Evolutionary conservation across 2,329 filamentous ascomycete species (phyloP).

Genomic region (Ceratocystiopsis brevicomis): DNA sequence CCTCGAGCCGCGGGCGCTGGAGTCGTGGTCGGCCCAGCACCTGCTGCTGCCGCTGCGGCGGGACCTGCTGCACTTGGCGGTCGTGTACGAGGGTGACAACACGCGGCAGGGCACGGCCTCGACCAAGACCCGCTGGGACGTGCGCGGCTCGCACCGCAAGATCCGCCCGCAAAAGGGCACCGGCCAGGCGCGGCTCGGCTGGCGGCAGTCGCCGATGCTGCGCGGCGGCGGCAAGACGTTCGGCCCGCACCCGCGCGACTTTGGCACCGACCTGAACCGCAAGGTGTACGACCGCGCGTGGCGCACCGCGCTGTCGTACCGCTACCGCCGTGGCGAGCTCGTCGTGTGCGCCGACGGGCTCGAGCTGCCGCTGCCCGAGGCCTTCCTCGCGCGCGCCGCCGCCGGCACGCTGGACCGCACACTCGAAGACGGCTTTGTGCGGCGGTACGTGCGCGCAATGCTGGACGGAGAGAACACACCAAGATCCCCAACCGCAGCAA

Average conservation of each 20-base stretch:
- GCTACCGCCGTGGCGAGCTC: conserved; percentile 73
- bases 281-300: conserved; percentile 94
- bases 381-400: conserved; percentile 24
- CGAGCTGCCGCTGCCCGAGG: conserved; percentile 40
- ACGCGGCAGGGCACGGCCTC: conserved; percentile 74
- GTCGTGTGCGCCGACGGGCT: conserved; percentile 65
- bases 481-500: too few species aligned
- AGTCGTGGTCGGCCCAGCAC: conserved; percentile 63
- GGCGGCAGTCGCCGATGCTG: conserved; percentile 63
- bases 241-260: conserved; percentile 85
- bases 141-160: conserved; percentile 70
- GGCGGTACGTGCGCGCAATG: conserved; percentile 46
- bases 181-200: conserved; percentile 61
- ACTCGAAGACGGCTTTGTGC: conserved; percentile 28
- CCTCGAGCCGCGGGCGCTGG: conserved; percentile 64
- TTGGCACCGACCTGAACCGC: conserved; percentile 59
- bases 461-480: conserved; percentile 24
- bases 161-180: conserved; percentile 72
- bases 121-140: conserved; percentile 63
- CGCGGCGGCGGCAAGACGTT: conserved; percentile 73
- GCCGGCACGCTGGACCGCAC: conserved; percentile 17
- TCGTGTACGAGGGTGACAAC: conserved; percentile 81
- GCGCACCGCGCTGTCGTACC: conserved; percentile 83
- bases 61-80: conserved; percentile 81
- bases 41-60: conserved; percentile 72